Percentiles rank a stretch among this genome's conserved stretches.
Conservation (phyloP, 257 asterid genomes). For the Nicotiana paniculata region DNA sequence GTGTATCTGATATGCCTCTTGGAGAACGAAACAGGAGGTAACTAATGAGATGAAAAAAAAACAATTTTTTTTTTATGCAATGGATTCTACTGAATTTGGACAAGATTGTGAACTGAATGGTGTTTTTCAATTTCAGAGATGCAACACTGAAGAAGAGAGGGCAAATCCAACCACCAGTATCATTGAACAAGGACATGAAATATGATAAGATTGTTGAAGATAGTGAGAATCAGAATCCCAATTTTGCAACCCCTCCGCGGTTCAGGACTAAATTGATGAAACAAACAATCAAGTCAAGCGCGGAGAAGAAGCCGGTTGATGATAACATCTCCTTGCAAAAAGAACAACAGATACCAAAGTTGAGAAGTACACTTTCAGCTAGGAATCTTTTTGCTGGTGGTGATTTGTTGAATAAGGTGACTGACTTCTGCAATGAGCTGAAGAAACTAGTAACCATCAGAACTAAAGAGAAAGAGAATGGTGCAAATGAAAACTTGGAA, state of each 20-base stretch:
- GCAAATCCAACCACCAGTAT: constrained; percentile 27
- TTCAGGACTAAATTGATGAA: constrained; percentile 35
- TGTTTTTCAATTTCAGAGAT: constrained; percentile 46
- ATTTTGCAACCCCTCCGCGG: constrained; percentile 47
- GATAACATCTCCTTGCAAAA: constrained; percentile 22
- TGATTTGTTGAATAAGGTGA: constrained; percentile 63
- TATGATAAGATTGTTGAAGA: constrained; percentile 33
- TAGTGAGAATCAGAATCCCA: constrained; percentile 72
- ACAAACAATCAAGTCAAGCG: constrained; percentile 53
- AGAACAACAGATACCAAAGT: constrained; percentile 46
- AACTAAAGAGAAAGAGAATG: constrained; percentile 40
- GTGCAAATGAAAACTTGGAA: constrained; percentile 15
- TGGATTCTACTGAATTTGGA: not conserved
- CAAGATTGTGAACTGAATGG: not conserved
- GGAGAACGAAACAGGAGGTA: constrained; percentile 68
- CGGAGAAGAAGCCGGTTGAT: constrained; percentile 37
- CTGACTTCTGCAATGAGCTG: constrained; percentile 86
- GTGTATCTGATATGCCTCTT: constrained; percentile 54
- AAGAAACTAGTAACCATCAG: constrained; percentile 56
- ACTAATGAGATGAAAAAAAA: not conserved
- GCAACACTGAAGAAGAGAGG: constrained; percentile 75
- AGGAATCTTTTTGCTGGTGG: constrained; percentile 83
- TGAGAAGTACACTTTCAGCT: constrained; percentile 77
- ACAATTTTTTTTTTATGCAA: not conserved
- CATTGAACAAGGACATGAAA: constrained; percentile 37